Evolutionary conservation across 2,329 filamentous ascomycete genomes (phyloP).

Genomic region (Monilinia laxa): DNA sequence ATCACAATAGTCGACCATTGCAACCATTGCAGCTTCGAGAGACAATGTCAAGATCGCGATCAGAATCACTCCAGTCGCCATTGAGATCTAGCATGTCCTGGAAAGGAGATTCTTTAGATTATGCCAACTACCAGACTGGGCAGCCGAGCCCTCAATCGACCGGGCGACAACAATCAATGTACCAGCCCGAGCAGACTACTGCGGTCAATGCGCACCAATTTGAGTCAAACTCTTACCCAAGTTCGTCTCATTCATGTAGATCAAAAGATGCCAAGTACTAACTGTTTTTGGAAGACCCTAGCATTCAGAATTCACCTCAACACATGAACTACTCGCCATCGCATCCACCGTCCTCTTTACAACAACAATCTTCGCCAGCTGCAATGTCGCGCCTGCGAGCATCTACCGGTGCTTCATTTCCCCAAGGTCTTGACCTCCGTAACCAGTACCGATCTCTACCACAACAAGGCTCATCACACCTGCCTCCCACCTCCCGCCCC

Average conservation of each 20-base stretch:
- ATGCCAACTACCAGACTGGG: conserved; percentile 50
- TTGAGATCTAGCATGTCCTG: conserved; percentile 61
- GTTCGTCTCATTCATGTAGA: conserved; percentile 41
- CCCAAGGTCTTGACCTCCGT: conserved; percentile 48
- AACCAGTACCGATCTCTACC: conserved; percentile 47
- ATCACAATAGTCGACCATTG: conserved; percentile 49
- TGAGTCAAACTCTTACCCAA: conserved; percentile 53
- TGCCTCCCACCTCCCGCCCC: conserved; percentile 37
- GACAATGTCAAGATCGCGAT: conserved; percentile 55
- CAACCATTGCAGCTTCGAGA: conserved; percentile 61
- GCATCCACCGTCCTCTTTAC: conserved; percentile 43
- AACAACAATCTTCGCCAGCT: conserved; percentile 48
- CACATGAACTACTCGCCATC: conserved; percentile 52
- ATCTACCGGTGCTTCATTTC: conserved; percentile 49
- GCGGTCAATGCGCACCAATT: conserved; percentile 49
- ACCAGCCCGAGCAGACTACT: conserved; percentile 49
- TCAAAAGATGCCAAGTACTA: conserved; percentile 33
- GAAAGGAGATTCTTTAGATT: conserved; percentile 61
- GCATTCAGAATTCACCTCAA: conserved; percentile 49
- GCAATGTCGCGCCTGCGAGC: conserved; percentile 49
- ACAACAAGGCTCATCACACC: conserved; percentile 35
- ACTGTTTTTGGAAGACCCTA: conserved; percentile 43
- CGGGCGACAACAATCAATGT: conserved; percentile 51
- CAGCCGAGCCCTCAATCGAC: conserved; percentile 49
- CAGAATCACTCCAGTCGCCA: conserved; percentile 59